Evolutionary conservation across 192 early-diverging fungal genomes (phyloP).

Genomic region (Chytriomyces sp.): DNA sequence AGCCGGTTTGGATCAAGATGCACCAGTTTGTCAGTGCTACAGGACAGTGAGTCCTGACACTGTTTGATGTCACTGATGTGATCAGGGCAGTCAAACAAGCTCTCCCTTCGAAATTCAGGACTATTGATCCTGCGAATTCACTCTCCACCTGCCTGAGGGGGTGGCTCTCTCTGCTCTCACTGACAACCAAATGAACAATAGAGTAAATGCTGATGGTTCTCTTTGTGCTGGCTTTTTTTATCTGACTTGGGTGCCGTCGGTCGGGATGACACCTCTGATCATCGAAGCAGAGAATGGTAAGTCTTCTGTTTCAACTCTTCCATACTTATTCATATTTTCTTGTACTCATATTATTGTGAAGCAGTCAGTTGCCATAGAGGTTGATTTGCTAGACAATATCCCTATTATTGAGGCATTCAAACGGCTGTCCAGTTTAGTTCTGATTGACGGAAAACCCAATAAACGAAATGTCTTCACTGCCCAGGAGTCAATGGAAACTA

Average conservation of each 20-base stretch:
- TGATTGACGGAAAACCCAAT: neutral
- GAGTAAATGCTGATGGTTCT: neutral
- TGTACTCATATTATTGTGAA: too few relatives aligned
- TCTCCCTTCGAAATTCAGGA: too few relatives aligned
- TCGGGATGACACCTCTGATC: neutral
- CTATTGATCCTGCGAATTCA: too few relatives aligned
- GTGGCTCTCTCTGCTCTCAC: neutral
- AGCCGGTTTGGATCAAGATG: neutral
- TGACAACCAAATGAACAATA: neutral
- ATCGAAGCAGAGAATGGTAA: neutral
- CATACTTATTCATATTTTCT: too few relatives aligned
- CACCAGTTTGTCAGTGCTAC: neutral
- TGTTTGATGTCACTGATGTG: constrained; percentile 1
- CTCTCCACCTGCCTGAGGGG: neutral
- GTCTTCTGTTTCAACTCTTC: neutral
- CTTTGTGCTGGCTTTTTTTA: neutral
- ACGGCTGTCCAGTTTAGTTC: neutral
- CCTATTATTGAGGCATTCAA: neutral
- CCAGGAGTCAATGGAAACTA: neutral
- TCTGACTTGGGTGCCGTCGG: neutral
- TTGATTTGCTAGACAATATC: neutral
- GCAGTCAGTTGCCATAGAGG: neutral
- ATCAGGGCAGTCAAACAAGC: neutral
- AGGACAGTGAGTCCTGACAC: neutral
- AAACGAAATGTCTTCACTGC: constrained; percentile 12